Conservation (phyloP, 2,329 filamentous ascomycete species). For the Trichoderma sp. region DNA sequence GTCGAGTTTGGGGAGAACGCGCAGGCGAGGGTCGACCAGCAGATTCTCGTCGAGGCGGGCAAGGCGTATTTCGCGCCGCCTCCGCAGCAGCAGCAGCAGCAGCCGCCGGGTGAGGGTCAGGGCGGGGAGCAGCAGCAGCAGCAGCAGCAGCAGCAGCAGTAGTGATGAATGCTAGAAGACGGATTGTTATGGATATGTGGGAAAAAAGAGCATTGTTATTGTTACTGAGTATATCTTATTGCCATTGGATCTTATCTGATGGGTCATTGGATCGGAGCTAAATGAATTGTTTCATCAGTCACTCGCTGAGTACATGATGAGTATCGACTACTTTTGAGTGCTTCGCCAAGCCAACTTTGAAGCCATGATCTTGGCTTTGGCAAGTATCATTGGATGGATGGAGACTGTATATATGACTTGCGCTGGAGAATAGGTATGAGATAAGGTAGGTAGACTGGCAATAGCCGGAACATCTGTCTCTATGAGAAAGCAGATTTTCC, state of each 20-base stretch:
- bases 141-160: background rate
- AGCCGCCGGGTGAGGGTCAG: background rate
- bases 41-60: slow-evolving; percentile 67
- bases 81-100: background rate
- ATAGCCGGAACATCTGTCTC: no score
- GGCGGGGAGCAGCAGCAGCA: background rate
- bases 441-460: no score
- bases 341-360: no score
- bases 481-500: background rate
- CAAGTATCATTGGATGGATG: no score
- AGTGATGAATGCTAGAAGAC: background rate
- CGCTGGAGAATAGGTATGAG: no score
- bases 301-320: no score
- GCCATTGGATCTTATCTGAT: no score
- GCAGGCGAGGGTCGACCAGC: slow-evolving; percentile 59
- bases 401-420: no score
- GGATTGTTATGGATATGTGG: background rate
- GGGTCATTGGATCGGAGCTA: no score
- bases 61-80: slow-evolving; percentile 32
- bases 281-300: no score
- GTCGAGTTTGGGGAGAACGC: slow-evolving; percentile 66
- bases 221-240: background rate
- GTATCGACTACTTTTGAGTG: no score
- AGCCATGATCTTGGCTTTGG: no score
- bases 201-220: background rate